Conservation (phyloP, 73 alveolate species). For the Paramecium caudatum region DNA sequence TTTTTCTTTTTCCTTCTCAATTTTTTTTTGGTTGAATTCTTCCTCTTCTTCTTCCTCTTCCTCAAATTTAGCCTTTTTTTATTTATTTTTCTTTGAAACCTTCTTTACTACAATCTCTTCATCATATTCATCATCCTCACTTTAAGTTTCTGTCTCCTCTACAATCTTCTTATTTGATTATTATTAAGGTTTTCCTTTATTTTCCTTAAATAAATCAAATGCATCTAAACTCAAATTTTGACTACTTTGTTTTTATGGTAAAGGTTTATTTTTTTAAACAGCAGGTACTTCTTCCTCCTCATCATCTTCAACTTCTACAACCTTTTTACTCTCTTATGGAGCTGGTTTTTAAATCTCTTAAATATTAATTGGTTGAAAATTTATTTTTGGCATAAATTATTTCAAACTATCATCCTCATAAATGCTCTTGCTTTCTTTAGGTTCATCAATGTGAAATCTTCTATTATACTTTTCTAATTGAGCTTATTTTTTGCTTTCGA, state of each 20-base stretch:
- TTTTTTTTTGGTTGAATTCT: neutral
- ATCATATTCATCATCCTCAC: neutral
- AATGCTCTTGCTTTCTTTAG: slow-evolving; percentile 19
- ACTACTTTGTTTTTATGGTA: neutral
- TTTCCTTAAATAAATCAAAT: slow-evolving; percentile 11
- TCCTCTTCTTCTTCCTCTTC: neutral
- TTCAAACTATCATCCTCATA: slow-evolving; percentile 25
- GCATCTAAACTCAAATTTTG: neutral
- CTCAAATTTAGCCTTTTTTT: neutral
- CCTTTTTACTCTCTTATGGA: slow-evolving; percentile 25
- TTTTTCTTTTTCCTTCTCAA: neutral
- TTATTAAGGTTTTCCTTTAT: neutral
- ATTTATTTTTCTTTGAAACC: neutral
- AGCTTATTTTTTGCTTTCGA: slow-evolving; percentile 49
- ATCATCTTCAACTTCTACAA: neutral
- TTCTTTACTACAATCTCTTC: neutral
- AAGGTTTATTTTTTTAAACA: neutral
- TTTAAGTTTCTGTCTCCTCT: neutral
- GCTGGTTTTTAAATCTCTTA: neutral
- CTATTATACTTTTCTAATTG: slow-evolving; percentile 59
- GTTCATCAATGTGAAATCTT: slow-evolving; percentile 69
- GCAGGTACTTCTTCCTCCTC: neutral
- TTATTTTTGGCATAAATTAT: slow-evolving; percentile 55
- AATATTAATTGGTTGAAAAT: slow-evolving; percentile 39
- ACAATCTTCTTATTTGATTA: neutral